Evolutionary conservation across 1,139 yeast species (phyloP).

Genomic region (Geotrichum fermentans): DNA sequence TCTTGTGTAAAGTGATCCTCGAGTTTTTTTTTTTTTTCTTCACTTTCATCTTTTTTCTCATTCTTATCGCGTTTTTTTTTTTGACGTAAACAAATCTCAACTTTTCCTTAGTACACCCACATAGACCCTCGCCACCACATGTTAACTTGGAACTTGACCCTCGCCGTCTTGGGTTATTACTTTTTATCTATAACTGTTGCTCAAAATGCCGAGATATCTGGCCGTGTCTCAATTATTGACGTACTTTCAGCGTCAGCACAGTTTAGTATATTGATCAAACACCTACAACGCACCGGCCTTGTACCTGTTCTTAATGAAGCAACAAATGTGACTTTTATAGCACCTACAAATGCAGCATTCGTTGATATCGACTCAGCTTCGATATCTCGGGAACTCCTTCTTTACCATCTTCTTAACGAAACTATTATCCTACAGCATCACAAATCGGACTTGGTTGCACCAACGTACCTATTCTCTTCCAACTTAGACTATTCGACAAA

Average conservation of each 20-base stretch:
- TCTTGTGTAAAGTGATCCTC: too few relatives aligned
- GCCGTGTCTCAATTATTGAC: slow-evolving; percentile 57
- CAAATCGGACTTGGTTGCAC: slow-evolving; percentile 17
- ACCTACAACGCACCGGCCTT: slow-evolving; percentile 62
- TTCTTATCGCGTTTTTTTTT: too few relatives aligned
- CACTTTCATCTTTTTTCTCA: too few relatives aligned
- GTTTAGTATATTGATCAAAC: slow-evolving; percentile 62
- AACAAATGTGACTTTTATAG: slow-evolving; percentile 67
- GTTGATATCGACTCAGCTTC: slow-evolving; percentile 31
- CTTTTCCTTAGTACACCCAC: too few relatives aligned
- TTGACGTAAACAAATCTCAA: too few relatives aligned
- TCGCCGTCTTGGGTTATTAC: neutral
- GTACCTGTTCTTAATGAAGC: slow-evolving; percentile 63
- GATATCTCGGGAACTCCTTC: slow-evolving; percentile 33
- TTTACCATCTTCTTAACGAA: slow-evolving; percentile 37
- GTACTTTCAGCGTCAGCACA: slow-evolving; percentile 67
- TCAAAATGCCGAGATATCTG: neutral
- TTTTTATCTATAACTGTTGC: neutral
- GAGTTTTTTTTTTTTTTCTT: too few relatives aligned
- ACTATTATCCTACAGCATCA: slow-evolving; percentile 26
- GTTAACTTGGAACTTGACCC: neutral
- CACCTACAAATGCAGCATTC: slow-evolving; percentile 86
- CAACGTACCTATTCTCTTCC: slow-evolving; percentile 19
- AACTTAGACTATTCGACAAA: neutral
- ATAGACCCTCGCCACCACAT: neutral